Percentiles rank a stretch among this genome's conserved stretches.
phyloP scores from a whole-genome alignment of 2,329 filamentous ascomycete species.

The Domatiomyces globalis region DNA sequence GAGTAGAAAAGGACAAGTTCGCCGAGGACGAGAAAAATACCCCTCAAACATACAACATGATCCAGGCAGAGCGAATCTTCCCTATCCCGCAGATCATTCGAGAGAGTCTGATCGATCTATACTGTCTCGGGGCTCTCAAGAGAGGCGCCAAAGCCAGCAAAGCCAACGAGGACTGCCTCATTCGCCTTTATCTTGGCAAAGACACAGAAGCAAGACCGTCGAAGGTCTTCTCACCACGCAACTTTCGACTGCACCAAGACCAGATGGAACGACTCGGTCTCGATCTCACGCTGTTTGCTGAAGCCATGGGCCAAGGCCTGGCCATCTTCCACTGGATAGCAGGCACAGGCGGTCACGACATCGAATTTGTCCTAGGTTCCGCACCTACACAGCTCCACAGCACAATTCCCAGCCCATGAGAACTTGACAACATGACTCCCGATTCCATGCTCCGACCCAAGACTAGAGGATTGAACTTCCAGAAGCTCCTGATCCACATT shows the following conservation, averaged over 20 bases:
- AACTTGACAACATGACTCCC: neutral
- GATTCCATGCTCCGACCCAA: neutral
- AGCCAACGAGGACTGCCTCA: slow-evolving; percentile 34
- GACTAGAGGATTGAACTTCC: neutral
- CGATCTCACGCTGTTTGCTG: slow-evolving; percentile 24
- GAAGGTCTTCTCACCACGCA: slow-evolving; percentile 3
- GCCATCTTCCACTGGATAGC: slow-evolving; percentile 39
- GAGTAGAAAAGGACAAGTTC: slow-evolving; percentile 17
- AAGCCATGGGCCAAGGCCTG: slow-evolving; percentile 36
- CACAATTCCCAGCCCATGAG: slow-evolving; percentile 3
- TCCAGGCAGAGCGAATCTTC: slow-evolving; percentile 24
- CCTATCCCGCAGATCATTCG: slow-evolving; percentile 19
- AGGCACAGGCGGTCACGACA: slow-evolving; percentile 37
- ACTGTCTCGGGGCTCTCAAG: slow-evolving; percentile 20
- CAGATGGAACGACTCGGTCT: slow-evolving; percentile 35
- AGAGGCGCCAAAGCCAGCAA: slow-evolving; percentile 11
- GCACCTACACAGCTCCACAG: neutral
- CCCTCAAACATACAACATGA: slow-evolving; percentile 14
- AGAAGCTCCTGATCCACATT: slow-evolving; percentile 22
- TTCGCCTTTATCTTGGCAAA: slow-evolving; percentile 37
- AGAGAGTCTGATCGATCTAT: slow-evolving; percentile 20
- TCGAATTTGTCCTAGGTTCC: slow-evolving; percentile 40
- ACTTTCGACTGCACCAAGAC: slow-evolving; percentile 19
- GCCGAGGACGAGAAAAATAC: slow-evolving; percentile 21
- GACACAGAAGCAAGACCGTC: slow-evolving; percentile 8